phyloP scores from a whole-genome alignment of 2,329 filamentous ascomycete species.

The Cytospora paraplurivora region DNA sequence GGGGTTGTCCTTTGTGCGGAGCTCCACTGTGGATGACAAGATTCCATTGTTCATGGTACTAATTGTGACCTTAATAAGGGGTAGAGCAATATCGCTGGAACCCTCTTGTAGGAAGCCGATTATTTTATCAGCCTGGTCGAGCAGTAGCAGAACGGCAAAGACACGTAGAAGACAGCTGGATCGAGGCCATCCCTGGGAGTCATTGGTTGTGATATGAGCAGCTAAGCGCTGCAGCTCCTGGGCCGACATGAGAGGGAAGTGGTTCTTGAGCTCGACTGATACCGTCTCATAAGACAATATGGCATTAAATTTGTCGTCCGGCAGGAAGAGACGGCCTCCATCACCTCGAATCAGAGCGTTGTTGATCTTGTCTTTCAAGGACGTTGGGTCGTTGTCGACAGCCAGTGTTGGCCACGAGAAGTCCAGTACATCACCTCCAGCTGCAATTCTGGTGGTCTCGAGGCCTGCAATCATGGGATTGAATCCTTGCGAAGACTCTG shows the following conservation, averaged over 20 bases:
- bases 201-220: constrained; percentile 10
- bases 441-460: constrained; percentile 1
- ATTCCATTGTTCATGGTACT: neutral
- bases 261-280: constrained; percentile 13
- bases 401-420: constrained; percentile 21
- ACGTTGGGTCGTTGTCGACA: constrained; percentile 2
- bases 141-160: constrained; percentile 24
- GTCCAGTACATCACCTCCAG: constrained; percentile 11
- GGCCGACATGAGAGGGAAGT: constrained; percentile 10
- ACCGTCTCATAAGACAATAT: constrained; percentile 22
- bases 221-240: constrained; percentile 21
- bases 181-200: neutral
- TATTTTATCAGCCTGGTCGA: constrained; percentile 22
- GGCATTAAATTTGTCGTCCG: constrained; percentile 16
- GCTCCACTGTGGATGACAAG: constrained; percentile 5
- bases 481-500: constrained; percentile 4
- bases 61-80: constrained; percentile 12
- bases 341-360: constrained; percentile 24
- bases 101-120: constrained; percentile 13
- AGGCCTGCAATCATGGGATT: neutral
- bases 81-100: constrained; percentile 8
- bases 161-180: constrained; percentile 13
- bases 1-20: constrained; percentile 8
- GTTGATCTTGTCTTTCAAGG: constrained; percentile 26
- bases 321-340: constrained; percentile 24